Evolutionary conservation across 169 alveolate genomes (phyloP).

Genomic region (Plasmodium falciparum): DNA sequence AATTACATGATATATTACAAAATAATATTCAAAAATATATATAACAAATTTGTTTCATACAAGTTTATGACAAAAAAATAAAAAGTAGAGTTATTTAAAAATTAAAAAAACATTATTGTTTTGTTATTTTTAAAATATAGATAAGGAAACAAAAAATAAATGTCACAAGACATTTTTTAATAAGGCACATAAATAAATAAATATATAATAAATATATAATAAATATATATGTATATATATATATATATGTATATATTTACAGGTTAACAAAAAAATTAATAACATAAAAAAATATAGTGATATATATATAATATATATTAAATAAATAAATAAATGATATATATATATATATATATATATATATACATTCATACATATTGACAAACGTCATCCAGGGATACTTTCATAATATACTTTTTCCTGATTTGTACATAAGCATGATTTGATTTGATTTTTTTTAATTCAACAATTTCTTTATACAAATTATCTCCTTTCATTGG

Average conservation of each 20-base stretch:
- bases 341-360: background rate
- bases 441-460: slow-evolving; percentile 34
- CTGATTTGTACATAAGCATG: slow-evolving; percentile 18
- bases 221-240: background rate
- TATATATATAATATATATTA: background rate
- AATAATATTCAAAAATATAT: too few species aligned
- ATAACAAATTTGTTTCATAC: too few species aligned
- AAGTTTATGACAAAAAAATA: too few species aligned
- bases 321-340: too few species aligned
- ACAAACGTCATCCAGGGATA: slow-evolving; percentile 65
- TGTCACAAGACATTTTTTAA: too few species aligned
- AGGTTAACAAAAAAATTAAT: background rate
- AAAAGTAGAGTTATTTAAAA: too few species aligned
- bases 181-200: background rate
- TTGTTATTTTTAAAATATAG: too few species aligned
- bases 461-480: slow-evolving; percentile 48
- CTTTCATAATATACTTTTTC: slow-evolving; percentile 20
- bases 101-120: too few species aligned
- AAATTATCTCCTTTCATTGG: slow-evolving; percentile 15
- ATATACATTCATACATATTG: slow-evolving; percentile 16
- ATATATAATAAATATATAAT: background rate
- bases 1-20: too few species aligned
- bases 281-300: background rate
- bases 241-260: background rate
- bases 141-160: too few species aligned